Conservation (phyloP, 2,329 filamentous ascomycete species). For the Parastagonospora nodorum region DNA sequence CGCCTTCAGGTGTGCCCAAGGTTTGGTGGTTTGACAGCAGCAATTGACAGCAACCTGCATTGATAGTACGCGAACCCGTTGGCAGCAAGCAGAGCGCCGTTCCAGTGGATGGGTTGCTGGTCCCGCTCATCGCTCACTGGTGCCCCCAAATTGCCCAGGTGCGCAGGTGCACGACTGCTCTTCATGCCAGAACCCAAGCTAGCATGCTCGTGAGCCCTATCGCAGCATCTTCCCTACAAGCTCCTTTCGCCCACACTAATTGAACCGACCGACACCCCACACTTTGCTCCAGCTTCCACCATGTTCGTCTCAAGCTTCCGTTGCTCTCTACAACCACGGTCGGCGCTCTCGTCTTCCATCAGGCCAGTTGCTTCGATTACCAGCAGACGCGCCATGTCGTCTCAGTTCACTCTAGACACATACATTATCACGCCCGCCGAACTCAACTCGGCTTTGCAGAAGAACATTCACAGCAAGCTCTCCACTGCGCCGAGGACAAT, state of each 20-base stretch:
- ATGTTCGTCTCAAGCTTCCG: conserved; percentile 40
- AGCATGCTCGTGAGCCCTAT: conserved; percentile 2
- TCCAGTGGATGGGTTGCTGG: background rate
- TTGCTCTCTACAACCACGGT: conserved; percentile 27
- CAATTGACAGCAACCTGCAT: background rate
- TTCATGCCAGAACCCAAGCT: background rate
- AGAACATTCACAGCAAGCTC: conserved; percentile 78
- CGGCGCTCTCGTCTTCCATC: conserved; percentile 14
- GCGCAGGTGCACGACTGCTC: background rate
- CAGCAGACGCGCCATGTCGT: conserved; percentile 33
- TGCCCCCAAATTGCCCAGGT: conserved; percentile 20
- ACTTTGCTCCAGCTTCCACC: conserved; percentile 22
- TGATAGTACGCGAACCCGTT: background rate
- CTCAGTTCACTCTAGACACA: conserved; percentile 63
- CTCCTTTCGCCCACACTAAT: background rate
- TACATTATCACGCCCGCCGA: conserved; percentile 88
- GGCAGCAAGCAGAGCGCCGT: background rate
- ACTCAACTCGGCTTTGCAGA: conserved; percentile 78
- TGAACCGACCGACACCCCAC: conserved; percentile 5
- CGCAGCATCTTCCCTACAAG: conserved; percentile 4
- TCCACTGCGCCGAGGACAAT: conserved; percentile 83
- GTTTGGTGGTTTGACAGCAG: background rate
- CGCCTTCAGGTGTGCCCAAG: background rate
- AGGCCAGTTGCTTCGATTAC: conserved; percentile 9
- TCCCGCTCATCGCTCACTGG: conserved; percentile 15